Percentiles rank a stretch among this genome's conserved stretches.
phyloP scores from a whole-genome alignment of 495 filamentous ascomycete species.

The Xylaria bambusicola region DNA sequence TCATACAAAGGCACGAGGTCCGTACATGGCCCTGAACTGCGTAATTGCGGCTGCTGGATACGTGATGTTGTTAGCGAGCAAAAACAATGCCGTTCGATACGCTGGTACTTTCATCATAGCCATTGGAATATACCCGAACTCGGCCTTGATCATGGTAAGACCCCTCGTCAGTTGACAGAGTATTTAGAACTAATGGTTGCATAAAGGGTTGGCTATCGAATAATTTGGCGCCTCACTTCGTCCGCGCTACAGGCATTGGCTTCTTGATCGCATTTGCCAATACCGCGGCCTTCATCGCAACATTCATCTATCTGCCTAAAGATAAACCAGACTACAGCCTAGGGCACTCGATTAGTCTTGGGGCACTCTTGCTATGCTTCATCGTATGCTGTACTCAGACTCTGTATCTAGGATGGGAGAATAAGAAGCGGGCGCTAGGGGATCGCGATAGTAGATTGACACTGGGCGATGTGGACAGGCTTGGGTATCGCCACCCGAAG shows the following conservation, averaged over 20 bases:
- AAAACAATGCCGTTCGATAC: constrained; percentile 55
- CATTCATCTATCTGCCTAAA: constrained; percentile 49
- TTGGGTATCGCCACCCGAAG: constrained; percentile 48
- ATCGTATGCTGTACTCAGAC: constrained; percentile 39
- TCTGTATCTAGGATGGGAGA: constrained; percentile 50
- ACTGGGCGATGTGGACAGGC: constrained; percentile 33
- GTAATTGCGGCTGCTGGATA: constrained; percentile 57
- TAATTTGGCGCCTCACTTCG: constrained; percentile 50
- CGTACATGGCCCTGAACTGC: too few species aligned
- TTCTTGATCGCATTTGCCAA: constrained; percentile 46
- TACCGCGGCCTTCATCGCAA: constrained; percentile 54
- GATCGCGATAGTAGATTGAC: constrained; percentile 44
- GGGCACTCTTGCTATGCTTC: too few species aligned
- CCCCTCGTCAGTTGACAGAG: constrained; percentile 46
- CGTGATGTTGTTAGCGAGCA: constrained; percentile 54
- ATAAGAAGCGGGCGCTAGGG: constrained; percentile 43
- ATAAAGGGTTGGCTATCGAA: constrained; percentile 41
- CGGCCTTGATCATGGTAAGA: constrained; percentile 53
- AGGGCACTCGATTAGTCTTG: constrained; percentile 52
- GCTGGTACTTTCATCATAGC: constrained; percentile 60
- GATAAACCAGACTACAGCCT: constrained; percentile 50
- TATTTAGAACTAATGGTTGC: constrained; percentile 26
- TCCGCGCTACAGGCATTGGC: constrained; percentile 49
- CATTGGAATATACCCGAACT: constrained; percentile 61
- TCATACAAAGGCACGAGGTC: too few species aligned